Conservation (phyloP, 495 filamentous ascomycete genomes). For the Venustampulla echinocandica region DNA sequence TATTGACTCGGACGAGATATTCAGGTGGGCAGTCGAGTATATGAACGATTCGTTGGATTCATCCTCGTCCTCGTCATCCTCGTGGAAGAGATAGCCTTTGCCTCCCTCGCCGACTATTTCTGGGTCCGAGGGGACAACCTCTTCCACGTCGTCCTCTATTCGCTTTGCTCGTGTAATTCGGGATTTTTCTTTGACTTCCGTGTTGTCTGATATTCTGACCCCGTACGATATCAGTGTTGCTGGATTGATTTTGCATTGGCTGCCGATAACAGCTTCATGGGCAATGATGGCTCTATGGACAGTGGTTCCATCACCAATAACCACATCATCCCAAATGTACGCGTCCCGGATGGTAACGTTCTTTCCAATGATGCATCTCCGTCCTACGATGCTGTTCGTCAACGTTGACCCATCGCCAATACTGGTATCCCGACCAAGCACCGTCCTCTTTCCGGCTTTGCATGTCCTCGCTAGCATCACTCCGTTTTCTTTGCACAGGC, state of each 20-base stretch:
- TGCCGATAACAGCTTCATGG: conserved; percentile 58
- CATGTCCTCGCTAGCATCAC: conserved; percentile 66
- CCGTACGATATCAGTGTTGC: conserved; percentile 76
- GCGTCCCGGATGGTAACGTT: conserved; percentile 71
- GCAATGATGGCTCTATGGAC: conserved; percentile 71
- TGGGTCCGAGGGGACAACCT: conserved; percentile 40
- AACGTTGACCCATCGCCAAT: conserved; percentile 65
- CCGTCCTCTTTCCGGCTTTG: conserved; percentile 44
- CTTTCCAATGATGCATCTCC: conserved; percentile 74
- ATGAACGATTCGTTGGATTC: conserved; percentile 37
- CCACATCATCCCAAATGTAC: conserved; percentile 83
- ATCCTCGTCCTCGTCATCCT: conserved; percentile 41
- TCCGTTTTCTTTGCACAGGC: conserved; percentile 61
- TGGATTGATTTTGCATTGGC: conserved; percentile 53
- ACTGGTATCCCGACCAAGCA: conserved; percentile 67
- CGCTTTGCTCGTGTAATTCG: conserved; percentile 48
- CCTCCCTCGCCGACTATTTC: conserved; percentile 51
- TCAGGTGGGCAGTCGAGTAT: conserved; percentile 59
- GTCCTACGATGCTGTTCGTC: conserved; percentile 66
- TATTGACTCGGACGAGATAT: conserved; percentile 69
- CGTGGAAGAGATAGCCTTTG: conserved; percentile 37
- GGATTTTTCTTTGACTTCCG: conserved; percentile 37
- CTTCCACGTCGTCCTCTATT: conserved; percentile 29
- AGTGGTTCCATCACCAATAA: conserved; percentile 63
- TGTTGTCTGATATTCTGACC: conserved; percentile 57